A percentile compares a stretch with the other conserved stretches of the same genome.
phyloP scores from a whole-genome alignment of 805 yeast species.

The Yamadazyma tumulicola region DNA sequence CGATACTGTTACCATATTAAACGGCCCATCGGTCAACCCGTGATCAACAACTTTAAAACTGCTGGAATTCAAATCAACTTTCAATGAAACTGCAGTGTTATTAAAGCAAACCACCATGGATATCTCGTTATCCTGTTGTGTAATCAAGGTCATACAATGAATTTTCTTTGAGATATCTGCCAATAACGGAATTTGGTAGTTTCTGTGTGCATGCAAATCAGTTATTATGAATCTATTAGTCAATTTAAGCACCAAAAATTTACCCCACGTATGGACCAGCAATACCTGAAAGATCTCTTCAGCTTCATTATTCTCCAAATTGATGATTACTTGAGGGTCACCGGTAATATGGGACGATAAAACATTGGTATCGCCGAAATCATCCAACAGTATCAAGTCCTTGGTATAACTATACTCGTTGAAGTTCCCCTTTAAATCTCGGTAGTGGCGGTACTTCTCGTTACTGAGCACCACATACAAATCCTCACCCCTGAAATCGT shows the following conservation, averaged over 20 bases:
- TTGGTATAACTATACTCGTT: conserved; percentile 40
- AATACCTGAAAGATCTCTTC: conserved; percentile 26
- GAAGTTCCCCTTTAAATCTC: conserved; percentile 67
- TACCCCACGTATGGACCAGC: conserved; percentile 9
- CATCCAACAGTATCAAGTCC: conserved; percentile 17
- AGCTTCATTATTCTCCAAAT: conserved; percentile 28
- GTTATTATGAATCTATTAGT: conserved; percentile 29
- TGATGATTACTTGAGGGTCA: conserved; percentile 13
- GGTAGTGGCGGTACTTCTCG: conserved; percentile 55
- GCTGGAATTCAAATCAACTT: conserved; percentile 19
- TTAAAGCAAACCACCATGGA: conserved; percentile 24
- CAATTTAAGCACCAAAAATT: conserved; percentile 25
- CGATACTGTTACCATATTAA: conserved; percentile 39
- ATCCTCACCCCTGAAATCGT: conserved; percentile 50
- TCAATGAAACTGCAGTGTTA: conserved; percentile 23
- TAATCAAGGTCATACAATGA: conserved; percentile 18
- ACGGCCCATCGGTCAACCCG: conserved; percentile 48
- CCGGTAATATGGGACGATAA: conserved; percentile 17
- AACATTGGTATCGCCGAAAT: conserved; percentile 9
- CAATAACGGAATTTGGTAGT: conserved; percentile 35
- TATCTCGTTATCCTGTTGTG: conserved; percentile 12
- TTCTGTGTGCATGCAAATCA: conserved; percentile 38
- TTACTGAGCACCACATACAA: conserved; percentile 52
- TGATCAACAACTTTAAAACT: conserved; percentile 33
- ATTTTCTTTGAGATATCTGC: conserved; percentile 17